phyloP scores from a whole-genome alignment of 2,329 filamentous ascomycete species.

The Sporothrix brasiliensis region DNA sequence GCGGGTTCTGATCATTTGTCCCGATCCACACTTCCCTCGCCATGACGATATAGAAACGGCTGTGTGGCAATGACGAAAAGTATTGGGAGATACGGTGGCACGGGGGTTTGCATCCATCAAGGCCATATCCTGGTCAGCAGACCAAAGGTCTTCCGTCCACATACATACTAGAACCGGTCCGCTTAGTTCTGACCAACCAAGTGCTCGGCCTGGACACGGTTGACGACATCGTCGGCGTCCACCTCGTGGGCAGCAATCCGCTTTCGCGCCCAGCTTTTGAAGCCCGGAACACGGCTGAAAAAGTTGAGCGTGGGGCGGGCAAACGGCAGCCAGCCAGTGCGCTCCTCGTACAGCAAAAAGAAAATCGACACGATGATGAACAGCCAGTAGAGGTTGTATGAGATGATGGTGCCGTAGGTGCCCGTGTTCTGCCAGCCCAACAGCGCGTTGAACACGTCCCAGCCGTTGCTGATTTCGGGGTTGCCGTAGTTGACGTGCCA shows the following conservation, averaged over 20 bases:
- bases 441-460: conserved; percentile 85
- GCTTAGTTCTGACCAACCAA: conserved; percentile 15
- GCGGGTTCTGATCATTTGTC: not conserved
- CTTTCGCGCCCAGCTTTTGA: conserved; percentile 35
- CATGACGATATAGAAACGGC: not conserved
- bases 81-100: not conserved
- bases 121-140: not conserved
- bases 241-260: conserved; percentile 33
- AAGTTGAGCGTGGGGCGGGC: conserved; percentile 30
- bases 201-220: conserved; percentile 33
- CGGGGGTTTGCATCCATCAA: not conserved
- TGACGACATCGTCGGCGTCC: conserved; percentile 33
- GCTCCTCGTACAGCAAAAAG: conserved; percentile 68
- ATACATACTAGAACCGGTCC: too few relatives aligned
- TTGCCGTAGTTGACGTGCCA: conserved; percentile 89
- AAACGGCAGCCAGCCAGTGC: conserved; percentile 54
- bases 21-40: not conserved
- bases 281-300: conserved; percentile 32
- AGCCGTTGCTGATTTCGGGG: conserved; percentile 72
- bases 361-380: conserved; percentile 53
- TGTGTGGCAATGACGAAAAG: too few relatives aligned
- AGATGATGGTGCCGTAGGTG: conserved; percentile 82
- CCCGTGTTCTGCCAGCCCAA: conserved; percentile 88
- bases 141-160: not conserved
- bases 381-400: conserved; percentile 88